These are phyloP conservation scores for Neurospora tetrasperma DNA, from an alignment of 495 filamentous ascomycete genomes.

Conservation along the genomic window DNA sequence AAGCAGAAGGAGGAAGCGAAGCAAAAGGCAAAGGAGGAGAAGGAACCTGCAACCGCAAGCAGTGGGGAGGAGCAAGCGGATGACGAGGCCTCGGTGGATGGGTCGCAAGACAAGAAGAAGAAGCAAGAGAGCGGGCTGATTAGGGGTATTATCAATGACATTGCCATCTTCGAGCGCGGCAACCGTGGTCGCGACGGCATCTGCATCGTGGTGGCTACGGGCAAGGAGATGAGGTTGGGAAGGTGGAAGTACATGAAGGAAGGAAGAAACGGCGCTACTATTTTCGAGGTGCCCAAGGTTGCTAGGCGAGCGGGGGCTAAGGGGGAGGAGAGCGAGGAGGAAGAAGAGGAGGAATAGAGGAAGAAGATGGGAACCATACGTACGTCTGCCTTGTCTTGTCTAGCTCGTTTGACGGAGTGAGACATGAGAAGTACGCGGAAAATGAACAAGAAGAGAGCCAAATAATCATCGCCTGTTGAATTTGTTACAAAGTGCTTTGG, in stretches of 20 bases:
- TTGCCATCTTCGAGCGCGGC: conserved; percentile 71
- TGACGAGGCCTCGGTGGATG: background rate
- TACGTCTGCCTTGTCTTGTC: background rate
- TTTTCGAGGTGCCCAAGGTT: conserved; percentile 65
- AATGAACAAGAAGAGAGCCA: background rate
- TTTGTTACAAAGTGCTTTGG: background rate
- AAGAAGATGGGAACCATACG: background rate
- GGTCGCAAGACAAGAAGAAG: background rate
- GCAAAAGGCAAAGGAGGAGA: background rate
- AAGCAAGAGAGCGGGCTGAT: conserved; percentile 22
- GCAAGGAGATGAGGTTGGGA: conserved; percentile 76
- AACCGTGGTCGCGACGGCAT: conserved; percentile 61
- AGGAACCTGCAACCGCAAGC: background rate
- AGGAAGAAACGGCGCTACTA: conserved; percentile 65
- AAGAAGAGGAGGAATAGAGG: background rate
- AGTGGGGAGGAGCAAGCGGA: background rate
- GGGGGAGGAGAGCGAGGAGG: conserved; percentile 7
- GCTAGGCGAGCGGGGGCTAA: conserved; percentile 5
- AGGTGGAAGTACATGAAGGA: conserved; percentile 54
- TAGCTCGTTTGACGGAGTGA: no score
- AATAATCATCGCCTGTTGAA: background rate
- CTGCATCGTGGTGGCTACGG: conserved; percentile 71
- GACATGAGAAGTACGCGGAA: background rate
- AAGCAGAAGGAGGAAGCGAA: background rate
- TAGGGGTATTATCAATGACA: conserved; percentile 74